A percentile compares a stretch with the other conserved stretches of the same genome.
These are phyloP conservation scores for Akanthomyces dipterigenus DNA, from an alignment of 2,329 filamentous ascomycete species.

Conservation along the genomic window DNA sequence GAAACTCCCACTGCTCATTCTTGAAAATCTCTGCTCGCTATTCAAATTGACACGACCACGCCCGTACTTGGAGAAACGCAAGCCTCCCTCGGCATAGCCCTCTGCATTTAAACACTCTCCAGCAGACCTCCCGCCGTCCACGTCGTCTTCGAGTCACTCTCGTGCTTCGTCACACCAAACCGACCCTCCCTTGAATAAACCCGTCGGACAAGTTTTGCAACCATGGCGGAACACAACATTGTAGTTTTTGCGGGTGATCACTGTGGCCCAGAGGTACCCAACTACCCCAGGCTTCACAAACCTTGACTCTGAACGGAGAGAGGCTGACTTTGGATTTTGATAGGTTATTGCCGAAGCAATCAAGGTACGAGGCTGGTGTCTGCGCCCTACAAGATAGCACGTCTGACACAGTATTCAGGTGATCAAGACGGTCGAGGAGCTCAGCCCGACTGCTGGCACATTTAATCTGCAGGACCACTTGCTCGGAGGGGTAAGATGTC, in stretches of 20 bases:
- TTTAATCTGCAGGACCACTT: constrained; percentile 90
- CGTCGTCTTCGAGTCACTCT: too few species aligned
- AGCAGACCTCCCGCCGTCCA: too few species aligned
- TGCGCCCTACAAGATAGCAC: background rate
- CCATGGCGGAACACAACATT: constrained; percentile 67
- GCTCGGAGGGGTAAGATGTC: constrained; percentile 73
- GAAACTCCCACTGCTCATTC: too few species aligned
- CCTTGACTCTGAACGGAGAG: background rate
- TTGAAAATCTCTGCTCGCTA: too few species aligned
- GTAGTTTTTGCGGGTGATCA: constrained; percentile 81
- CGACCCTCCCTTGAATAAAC: too few species aligned
- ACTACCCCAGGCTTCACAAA: background rate
- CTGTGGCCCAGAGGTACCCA: constrained; percentile 70
- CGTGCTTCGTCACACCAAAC: too few species aligned
- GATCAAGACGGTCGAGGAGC: constrained; percentile 69
- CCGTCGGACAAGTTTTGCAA: too few species aligned
- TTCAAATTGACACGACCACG: too few species aligned
- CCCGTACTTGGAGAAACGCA: too few species aligned
- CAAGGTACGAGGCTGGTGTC: constrained; percentile 51
- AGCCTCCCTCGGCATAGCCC: too few species aligned
- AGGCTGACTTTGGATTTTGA: background rate
- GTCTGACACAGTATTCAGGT: constrained; percentile 43
- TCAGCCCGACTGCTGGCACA: constrained; percentile 59
- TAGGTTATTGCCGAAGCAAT: constrained; percentile 75
- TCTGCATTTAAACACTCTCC: too few species aligned